Base-by-base conservation (phyloP, 2,329 filamentous ascomycete genomes). In the Fusarium sarcochroum region DNA sequence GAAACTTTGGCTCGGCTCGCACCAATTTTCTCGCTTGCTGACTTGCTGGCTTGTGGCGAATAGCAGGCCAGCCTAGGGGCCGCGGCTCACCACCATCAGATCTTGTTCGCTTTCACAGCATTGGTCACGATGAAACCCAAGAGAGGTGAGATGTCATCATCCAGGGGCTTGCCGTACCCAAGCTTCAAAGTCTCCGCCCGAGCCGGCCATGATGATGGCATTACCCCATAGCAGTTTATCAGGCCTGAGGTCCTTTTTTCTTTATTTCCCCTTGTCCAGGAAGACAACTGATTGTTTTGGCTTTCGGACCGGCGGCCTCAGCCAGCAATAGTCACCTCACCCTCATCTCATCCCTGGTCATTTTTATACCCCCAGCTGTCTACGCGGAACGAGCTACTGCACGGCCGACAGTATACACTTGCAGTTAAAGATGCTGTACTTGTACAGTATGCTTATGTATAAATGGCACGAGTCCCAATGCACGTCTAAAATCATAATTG, bases 81-180 rank as follows among this genome's bases (percentile, higher is more conserved):
- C 53, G 49, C 37, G 52, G 58, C 44, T 70, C 62, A 56, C 48
- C 62, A 68, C 56, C 52, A 58, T 59, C 52, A 67, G 45, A 63
- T 58, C 50, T 58, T 25, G 30, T 40, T 44, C 20, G 49, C 56
- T 66, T 41, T 25, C 35, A 66, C 46, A 46, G 34, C 49, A 34
- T 50, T 69, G 42, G 48, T 46, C 37, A 56, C 56, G 45, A 55
- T 62, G 60, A 57, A 69, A 58, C 51, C 25, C 41, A 56, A 59
- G 38, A 35, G 49, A 59, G 55, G 61, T 56, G 58, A 63, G 52
- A 69, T 69, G 67, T 64, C 53, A 69, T 69, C 67, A 69, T 64
- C 53, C 63, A 69, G 57, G 66, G 67, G 67, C 57, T 69, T 58
- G 49, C 49, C 53, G 51, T 51, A 17, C 49, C 57, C 45, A 63